phyloP scores from a whole-genome alignment of 768 basidiomycete genomes.

The Phylloporus arenicola region DNA sequence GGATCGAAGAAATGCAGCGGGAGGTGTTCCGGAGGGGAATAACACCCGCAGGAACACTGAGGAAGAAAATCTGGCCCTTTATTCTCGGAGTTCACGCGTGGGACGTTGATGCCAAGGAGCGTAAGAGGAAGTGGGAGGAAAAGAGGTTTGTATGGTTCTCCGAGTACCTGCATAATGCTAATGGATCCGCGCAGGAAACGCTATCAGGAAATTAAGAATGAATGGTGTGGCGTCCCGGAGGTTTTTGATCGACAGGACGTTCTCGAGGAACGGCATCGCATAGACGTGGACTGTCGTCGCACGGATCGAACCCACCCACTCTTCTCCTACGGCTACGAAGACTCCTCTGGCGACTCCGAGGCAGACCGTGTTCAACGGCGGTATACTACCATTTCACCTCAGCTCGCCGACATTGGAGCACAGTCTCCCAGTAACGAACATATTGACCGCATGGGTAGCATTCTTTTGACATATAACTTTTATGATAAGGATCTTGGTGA shows the following conservation, averaged over 20 bases:
- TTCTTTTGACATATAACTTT: slow-evolving; percentile 88
- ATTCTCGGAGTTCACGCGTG: slow-evolving; percentile 81
- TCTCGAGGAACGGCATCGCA: slow-evolving; percentile 87
- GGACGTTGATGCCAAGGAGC: slow-evolving; percentile 60
- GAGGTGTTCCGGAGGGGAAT: slow-evolving; percentile 80
- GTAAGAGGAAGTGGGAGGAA: slow-evolving; percentile 54
- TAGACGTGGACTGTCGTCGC: slow-evolving; percentile 94
- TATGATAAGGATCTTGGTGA: slow-evolving; percentile 83
- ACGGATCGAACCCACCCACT: slow-evolving; percentile 93
- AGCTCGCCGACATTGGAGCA: slow-evolving; percentile 68
- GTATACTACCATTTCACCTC: slow-evolving; percentile 72
- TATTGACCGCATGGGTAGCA: slow-evolving; percentile 78
- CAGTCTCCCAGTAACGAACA: slow-evolving; percentile 90
- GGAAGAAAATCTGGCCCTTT: slow-evolving; percentile 87
- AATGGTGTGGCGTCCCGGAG: slow-evolving; percentile 82
- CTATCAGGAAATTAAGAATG: slow-evolving; percentile 66
- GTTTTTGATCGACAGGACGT: slow-evolving; percentile 77
- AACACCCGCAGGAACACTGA: slow-evolving; percentile 43
- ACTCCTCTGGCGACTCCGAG: slow-evolving; percentile 42
- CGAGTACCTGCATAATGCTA: slow-evolving; percentile 2
- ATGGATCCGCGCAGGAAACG: slow-evolving; percentile 41
- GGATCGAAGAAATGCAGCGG: slow-evolving; percentile 62
- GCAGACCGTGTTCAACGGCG: slow-evolving; percentile 45
- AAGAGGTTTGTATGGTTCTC: slow-evolving; percentile 45
- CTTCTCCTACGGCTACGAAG: slow-evolving; percentile 51